These are phyloP conservation scores for Verticillium tricorpus DNA, from an alignment of 2,329 filamentous ascomycete species.

Conservation along the genomic window DNA sequence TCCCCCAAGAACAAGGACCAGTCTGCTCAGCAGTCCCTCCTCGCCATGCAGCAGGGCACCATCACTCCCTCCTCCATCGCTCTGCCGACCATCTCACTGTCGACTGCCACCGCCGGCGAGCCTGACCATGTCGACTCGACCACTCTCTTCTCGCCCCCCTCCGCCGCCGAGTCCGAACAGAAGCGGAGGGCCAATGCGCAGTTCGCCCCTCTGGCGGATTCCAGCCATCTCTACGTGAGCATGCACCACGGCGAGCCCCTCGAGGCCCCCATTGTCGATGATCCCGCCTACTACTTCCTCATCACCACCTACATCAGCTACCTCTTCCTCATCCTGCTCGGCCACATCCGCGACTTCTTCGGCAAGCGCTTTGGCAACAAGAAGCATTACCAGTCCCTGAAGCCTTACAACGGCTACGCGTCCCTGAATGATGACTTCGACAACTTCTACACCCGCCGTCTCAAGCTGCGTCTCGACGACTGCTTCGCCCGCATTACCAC, in stretches of 20 bases:
- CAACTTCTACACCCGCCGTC: constrained; percentile 90
- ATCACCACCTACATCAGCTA: constrained; percentile 99
- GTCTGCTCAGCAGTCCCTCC: constrained; percentile 27
- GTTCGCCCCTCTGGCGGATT: constrained; percentile 79
- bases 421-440: constrained; percentile 97
- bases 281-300: constrained; percentile 94
- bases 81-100: constrained; percentile 86
- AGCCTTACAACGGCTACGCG: constrained; percentile 82
- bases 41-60: constrained; percentile 60
- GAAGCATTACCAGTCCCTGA: constrained; percentile 76
- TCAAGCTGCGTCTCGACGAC: constrained; percentile 95
- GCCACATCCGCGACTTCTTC: constrained; percentile 95
- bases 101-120: constrained; percentile 76
- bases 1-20: constrained; percentile 72
- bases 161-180: constrained; percentile 73
- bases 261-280: constrained; percentile 81
- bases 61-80: constrained; percentile 69
- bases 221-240: constrained; percentile 83
- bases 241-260: constrained; percentile 78
- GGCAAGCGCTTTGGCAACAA: constrained; percentile 89
- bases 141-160: constrained; percentile 79
- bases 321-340: constrained; percentile 89
- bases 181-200: constrained; percentile 79
- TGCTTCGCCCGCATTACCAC: constrained; percentile 91
- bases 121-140: constrained; percentile 67